Conservation (phyloP, 306 rosid genomes). For the Acmispon strigosus region DNA sequence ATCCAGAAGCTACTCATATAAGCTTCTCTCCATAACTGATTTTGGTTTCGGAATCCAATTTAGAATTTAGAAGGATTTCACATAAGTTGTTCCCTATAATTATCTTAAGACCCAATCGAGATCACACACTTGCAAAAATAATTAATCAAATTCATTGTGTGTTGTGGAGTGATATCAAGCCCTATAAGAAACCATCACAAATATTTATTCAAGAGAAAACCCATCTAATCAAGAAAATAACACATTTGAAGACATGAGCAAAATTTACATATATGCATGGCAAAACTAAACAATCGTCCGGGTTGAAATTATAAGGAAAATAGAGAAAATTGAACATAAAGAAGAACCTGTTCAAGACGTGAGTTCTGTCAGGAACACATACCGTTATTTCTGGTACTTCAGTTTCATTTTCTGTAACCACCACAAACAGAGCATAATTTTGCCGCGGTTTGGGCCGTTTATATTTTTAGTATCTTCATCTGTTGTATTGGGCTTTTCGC, state of each 20-base stretch:
- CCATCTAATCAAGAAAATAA: too few species aligned
- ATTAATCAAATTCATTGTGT: not conserved
- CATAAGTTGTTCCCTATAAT: too few species aligned
- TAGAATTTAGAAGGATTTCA: too few species aligned
- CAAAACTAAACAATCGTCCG: not conserved
- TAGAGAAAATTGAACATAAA: not conserved
- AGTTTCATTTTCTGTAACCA: not conserved
- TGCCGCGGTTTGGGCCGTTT: not conserved
- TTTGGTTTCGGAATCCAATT: too few species aligned
- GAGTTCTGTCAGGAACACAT: not conserved
- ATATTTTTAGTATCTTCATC: not conserved
- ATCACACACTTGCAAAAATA: not conserved
- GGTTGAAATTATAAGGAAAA: not conserved
- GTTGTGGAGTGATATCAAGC: not conserved
- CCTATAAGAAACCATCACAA: not conserved
- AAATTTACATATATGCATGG: not conserved
- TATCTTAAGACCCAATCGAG: too few species aligned
- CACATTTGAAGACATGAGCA: not conserved
- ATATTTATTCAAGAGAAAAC: too few species aligned
- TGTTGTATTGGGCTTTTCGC: not conserved
- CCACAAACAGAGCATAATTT: not conserved
- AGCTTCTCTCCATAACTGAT: too few species aligned
- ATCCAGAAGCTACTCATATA: too few species aligned
- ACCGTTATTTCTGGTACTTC: conserved; percentile 8
- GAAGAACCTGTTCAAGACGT: not conserved